Evolutionary conservation across 805 yeast species (phyloP), one percentile per base, ranked within the genome.

Genomic region (Candida sonorensis): DNA sequence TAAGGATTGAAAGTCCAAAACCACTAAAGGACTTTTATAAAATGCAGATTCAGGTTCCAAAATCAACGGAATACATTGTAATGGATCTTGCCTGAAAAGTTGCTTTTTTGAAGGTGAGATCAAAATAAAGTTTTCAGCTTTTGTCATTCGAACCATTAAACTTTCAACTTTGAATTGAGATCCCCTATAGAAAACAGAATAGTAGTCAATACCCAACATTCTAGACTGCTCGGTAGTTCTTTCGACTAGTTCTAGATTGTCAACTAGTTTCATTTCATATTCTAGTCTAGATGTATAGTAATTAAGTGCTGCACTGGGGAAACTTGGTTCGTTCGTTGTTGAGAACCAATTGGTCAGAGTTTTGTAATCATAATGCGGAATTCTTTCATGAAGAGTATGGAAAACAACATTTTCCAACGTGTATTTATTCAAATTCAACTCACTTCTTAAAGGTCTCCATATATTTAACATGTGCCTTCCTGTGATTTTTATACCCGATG

Each of bases 91-190:
- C 23, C 77, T 69, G 46, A 81, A 81, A 0, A 92, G 97, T 41
- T 85, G 84, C 27, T 68, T 61, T 46, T 81, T 80, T 18, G 84
- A 75, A 0, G 98, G 96, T 0, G 96, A 82, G 5, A 79, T 59
- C 34, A 87, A 51, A 26, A 90, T 53, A 32, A 68, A 75, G 50
- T 81, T 81, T 50, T 87, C 95, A 2, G 76, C 64, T 45, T 86
- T 85, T 17, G 92, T 72, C 13, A 92, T 57, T 33, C 98, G 59
- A 3, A 75, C 57, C 42, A 92, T 58, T 23, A 88, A 67, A 1
- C 97, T 83, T 50, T 92, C 98, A 2, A 92, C 96, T 51, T 85
- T 88, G 52, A 68, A 92, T 50, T 92, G 98, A 0, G 97, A 90
- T 0, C 98, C 98, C 37, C 98, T 57, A 31, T 84, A 81, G 38